Conservation (phyloP, 163 green algal species). For the Chlorella variabilis region DNA sequence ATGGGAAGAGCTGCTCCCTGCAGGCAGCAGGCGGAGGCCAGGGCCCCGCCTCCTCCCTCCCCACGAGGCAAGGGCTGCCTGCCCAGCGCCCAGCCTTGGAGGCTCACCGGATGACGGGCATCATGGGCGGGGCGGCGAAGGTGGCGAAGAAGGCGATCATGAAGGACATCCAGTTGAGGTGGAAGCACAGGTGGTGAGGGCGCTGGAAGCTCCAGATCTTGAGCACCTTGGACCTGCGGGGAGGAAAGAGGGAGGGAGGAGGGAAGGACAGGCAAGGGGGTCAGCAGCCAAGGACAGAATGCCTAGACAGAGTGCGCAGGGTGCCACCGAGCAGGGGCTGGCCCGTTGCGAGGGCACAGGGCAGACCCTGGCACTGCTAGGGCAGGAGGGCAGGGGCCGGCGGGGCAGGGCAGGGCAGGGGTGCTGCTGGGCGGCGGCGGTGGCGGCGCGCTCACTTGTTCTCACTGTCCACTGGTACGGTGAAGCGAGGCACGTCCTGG, state of each 20-base stretch:
- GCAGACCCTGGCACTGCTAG: neutral
- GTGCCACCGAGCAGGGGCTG: too few species aligned
- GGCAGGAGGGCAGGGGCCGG: neutral
- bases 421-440: too few species aligned
- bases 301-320: neutral
- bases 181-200: constrained; percentile 72
- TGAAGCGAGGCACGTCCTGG: constrained; percentile 31
- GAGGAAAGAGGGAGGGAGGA: constrained; percentile 22
- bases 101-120: constrained; percentile 77
- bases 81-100: too few species aligned
- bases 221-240: constrained; percentile 51
- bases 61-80: too few species aligned
- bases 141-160: constrained; percentile 82
- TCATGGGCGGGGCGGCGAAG: constrained; percentile 83
- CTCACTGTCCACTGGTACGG: constrained; percentile 73
- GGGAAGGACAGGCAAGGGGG: neutral
- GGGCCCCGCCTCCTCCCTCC: too few species aligned
- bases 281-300: constrained; percentile 28
- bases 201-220: constrained; percentile 53
- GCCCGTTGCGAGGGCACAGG: too few species aligned
- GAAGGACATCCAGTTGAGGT: constrained; percentile 84
- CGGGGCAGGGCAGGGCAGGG: neutral
- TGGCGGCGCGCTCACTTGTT: constrained; percentile 61
- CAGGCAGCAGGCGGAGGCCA: too few species aligned
- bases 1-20: too few species aligned